A percentile compares a stretch with the other conserved stretches of the same genome.
Conservation (phyloP, 192 early-diverging fungal genomes). For the Lobosporangium transversale region DNA sequence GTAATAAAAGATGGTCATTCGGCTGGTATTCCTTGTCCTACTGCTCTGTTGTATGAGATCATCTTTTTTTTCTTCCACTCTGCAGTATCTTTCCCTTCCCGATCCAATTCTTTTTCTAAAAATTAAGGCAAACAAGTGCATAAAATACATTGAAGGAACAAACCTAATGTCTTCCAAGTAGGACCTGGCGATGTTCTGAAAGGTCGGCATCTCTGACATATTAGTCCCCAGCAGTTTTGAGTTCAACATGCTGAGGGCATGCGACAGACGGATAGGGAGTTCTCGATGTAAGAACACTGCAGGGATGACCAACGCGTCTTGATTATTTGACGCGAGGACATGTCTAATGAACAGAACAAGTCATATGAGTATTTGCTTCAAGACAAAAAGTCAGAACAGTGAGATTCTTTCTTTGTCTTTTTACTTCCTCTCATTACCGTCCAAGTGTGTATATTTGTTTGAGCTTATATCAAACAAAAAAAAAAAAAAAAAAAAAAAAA, state of each 20-base stretch:
- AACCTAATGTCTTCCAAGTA: slow-evolving; percentile 64
- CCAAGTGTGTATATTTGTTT: slow-evolving; percentile 48
- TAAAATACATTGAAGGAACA: no score
- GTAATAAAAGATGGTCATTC: no score
- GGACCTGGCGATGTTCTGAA: slow-evolving; percentile 58
- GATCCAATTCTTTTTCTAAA: no score
- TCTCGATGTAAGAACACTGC: slow-evolving; percentile 66
- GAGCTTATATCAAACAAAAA: not conserved
- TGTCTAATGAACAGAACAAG: slow-evolving; percentile 9
- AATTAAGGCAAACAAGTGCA: no score
- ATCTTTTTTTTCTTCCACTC: no score
- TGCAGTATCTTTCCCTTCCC: no score
- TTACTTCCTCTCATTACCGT: slow-evolving; percentile 14
- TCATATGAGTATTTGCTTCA: not conserved
- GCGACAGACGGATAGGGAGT: slow-evolving; percentile 66
- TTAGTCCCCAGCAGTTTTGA: slow-evolving; percentile 56
- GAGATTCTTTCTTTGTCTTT: not conserved
- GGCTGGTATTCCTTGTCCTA: no score
- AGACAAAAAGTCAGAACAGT: not conserved
- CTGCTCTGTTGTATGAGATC: no score
- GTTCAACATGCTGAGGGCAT: slow-evolving; percentile 60
- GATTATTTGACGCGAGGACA: slow-evolving; percentile 40
- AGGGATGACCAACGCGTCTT: slow-evolving; percentile 34
- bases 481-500: slow-evolving; percentile 3
- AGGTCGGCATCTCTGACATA: slow-evolving; percentile 54